These are phyloP conservation scores for Xylaria sp. DNA, from an alignment of 2,329 filamentous ascomycete genomes.

Conservation along the genomic window DNA sequence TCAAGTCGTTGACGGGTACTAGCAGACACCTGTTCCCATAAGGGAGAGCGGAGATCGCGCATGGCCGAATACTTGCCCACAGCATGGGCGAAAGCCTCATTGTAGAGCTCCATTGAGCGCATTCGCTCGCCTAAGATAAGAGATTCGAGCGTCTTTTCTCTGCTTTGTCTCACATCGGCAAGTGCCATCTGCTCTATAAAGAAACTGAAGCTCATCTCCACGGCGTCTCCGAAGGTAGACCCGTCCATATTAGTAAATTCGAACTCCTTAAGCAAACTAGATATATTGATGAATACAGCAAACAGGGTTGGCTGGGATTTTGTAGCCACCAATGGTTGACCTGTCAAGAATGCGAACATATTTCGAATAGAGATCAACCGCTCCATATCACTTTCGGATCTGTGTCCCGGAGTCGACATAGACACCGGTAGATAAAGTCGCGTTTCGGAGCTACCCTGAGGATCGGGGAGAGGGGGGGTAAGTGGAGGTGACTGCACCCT, in stretches of 20 bases:
- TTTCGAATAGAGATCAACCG: slow-evolving; percentile 70
- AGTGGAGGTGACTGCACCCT: slow-evolving; percentile 52
- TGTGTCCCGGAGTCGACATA: slow-evolving; percentile 52
- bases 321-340: slow-evolving; percentile 71
- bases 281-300: slow-evolving; percentile 65
- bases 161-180: slow-evolving; percentile 82
- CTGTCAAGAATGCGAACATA: slow-evolving; percentile 73
- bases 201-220: slow-evolving; percentile 73
- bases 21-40: slow-evolving; percentile 76
- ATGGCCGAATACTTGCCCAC: slow-evolving; percentile 87
- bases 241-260: slow-evolving; percentile 68
- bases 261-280: slow-evolving; percentile 65
- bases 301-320: slow-evolving; percentile 64
- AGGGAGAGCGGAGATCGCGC: slow-evolving; percentile 71
- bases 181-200: slow-evolving; percentile 82
- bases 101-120: slow-evolving; percentile 84
- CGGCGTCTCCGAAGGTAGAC: slow-evolving; percentile 68
- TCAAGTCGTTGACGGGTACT: slow-evolving; percentile 84
- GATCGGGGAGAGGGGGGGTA: slow-evolving; percentile 53
- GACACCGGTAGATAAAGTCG: slow-evolving; percentile 66
- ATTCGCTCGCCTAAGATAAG: slow-evolving; percentile 90
- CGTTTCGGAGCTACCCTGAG: slow-evolving; percentile 55
- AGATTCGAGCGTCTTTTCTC: slow-evolving; percentile 89
- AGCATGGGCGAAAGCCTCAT: slow-evolving; percentile 90
- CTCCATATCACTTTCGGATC: slow-evolving; percentile 61